A percentile compares a stretch with the other conserved stretches of the same genome.
These are phyloP conservation scores for Paraphoma sp. DNA, from an alignment of 2,329 filamentous ascomycete species.

Conservation along the genomic window DNA sequence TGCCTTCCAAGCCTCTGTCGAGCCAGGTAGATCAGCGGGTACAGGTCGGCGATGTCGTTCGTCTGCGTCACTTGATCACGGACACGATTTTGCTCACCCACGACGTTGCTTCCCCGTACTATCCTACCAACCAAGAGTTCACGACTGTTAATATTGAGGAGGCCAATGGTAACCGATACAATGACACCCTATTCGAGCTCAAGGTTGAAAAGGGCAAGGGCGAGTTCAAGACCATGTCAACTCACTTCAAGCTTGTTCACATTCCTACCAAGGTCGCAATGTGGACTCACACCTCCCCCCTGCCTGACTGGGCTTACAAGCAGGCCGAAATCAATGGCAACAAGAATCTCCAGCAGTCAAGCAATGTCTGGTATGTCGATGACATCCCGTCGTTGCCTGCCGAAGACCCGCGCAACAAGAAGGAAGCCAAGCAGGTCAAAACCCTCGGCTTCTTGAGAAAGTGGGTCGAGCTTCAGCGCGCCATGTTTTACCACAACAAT, in stretches of 20 bases:
- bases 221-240: conserved; percentile 87
- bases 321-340: conserved; percentile 99
- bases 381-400: conserved; percentile 80
- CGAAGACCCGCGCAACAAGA: conserved; percentile 76
- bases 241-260: conserved; percentile 96
- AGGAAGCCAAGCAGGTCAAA: conserved; percentile 81
- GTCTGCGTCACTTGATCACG: conserved; percentile 85
- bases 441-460: conserved; percentile 87
- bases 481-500: conserved; percentile 99
- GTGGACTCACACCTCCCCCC: conserved; percentile 95
- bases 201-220: conserved; percentile 84
- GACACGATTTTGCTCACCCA: conserved; percentile 88
- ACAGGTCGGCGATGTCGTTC: conserved; percentile 82
- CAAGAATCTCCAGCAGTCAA: conserved; percentile 88
- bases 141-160: conserved; percentile 79
- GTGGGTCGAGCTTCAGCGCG: conserved; percentile 94
- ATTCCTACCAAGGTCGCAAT: conserved; percentile 95
- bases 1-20: conserved; percentile 64
- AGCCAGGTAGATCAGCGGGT: conserved; percentile 70
- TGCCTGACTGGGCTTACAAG: conserved; percentile 97
- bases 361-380: conserved; percentile 94
- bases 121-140: conserved; percentile 98
- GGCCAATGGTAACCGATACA: conserved; percentile 74
- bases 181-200: conserved; percentile 93
- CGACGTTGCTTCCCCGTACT: conserved; percentile 95